These are phyloP conservation scores for Xerocomus brunneocitrinus DNA, from an alignment of 768 basidiomycete species.

Conservation along the genomic window DNA sequence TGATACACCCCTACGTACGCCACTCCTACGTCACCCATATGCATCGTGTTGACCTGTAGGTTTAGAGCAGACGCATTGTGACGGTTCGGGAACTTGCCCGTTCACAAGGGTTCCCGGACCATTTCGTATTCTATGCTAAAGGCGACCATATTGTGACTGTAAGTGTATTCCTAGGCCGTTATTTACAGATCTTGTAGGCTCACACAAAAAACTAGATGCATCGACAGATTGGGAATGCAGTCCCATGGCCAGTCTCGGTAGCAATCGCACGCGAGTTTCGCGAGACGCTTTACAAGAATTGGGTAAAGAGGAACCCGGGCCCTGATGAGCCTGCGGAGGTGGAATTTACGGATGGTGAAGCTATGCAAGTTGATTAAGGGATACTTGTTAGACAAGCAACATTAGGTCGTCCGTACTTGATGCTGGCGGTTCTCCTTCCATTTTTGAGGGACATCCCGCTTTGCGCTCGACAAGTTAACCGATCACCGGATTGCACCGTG, in stretches of 20 bases:
- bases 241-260: constrained; percentile 58
- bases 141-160: constrained; percentile 58
- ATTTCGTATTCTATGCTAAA: constrained; percentile 56
- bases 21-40: neutral
- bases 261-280: constrained; percentile 66
- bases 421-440: neutral
- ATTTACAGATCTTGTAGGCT: neutral
- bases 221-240: constrained; percentile 77
- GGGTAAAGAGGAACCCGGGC: constrained; percentile 34
- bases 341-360: constrained; percentile 20
- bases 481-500: no score
- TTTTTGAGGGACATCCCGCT: no score
- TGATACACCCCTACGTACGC: constrained; percentile 63
- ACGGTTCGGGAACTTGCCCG: constrained; percentile 75
- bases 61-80: constrained; percentile 63
- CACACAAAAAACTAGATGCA: constrained; percentile 51
- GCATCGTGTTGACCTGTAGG: neutral
- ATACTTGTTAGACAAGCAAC: neutral
- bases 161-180: constrained; percentile 19
- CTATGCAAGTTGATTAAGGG: constrained; percentile 26
- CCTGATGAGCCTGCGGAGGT: constrained; percentile 25
- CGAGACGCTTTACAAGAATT: constrained; percentile 47
- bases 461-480: no score
- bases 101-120: constrained; percentile 79
- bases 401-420: neutral